These are phyloP conservation scores for Aspergillus leporis DNA, from an alignment of 495 filamentous ascomycete genomes.

Conservation along the genomic window DNA sequence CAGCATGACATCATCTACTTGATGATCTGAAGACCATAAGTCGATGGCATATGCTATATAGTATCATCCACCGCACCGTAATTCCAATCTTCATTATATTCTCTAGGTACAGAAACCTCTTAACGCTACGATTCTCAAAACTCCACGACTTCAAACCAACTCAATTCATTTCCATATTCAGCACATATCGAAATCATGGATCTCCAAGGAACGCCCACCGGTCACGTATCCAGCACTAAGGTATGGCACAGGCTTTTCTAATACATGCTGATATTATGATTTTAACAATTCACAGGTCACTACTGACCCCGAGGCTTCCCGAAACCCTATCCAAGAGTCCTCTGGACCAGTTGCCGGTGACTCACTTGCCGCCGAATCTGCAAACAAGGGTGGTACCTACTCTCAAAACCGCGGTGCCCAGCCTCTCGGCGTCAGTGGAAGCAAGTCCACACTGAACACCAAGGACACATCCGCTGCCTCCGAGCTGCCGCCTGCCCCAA, in stretches of 20 bases:
- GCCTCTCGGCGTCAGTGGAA: conserved; percentile 47
- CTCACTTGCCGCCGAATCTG: conserved; percentile 66
- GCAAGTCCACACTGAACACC: conserved; percentile 54
- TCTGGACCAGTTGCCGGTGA: conserved; percentile 60
- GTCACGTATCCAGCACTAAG: conserved; percentile 44
- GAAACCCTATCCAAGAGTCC: conserved; percentile 50
- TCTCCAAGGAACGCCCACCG: conserved; percentile 49
- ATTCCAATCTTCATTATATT: not conserved
- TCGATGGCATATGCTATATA: conserved; percentile 27
- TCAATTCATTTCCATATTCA: not conserved
- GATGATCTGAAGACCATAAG: not conserved
- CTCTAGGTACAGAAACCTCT: not conserved
- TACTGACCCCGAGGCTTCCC: conserved; percentile 47
- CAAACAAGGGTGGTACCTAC: conserved; percentile 52
- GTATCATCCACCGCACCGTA: conserved; percentile 7
- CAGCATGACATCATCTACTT: conserved; percentile 40
- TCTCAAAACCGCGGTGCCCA: conserved; percentile 50
- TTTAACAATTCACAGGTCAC: conserved; percentile 32
- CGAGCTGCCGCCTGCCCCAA: conserved; percentile 49
- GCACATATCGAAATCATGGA: conserved; percentile 36
- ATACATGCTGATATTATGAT: too few species aligned
- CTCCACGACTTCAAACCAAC: not conserved
- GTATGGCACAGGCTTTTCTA: too few species aligned
- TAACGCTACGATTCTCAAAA: not conserved
- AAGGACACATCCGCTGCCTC: conserved; percentile 55